A percentile compares a stretch with the other conserved stretches of the same genome.
Conservation (phyloP, 306 rosid species). For the Erythrophleum fordii region DNA sequence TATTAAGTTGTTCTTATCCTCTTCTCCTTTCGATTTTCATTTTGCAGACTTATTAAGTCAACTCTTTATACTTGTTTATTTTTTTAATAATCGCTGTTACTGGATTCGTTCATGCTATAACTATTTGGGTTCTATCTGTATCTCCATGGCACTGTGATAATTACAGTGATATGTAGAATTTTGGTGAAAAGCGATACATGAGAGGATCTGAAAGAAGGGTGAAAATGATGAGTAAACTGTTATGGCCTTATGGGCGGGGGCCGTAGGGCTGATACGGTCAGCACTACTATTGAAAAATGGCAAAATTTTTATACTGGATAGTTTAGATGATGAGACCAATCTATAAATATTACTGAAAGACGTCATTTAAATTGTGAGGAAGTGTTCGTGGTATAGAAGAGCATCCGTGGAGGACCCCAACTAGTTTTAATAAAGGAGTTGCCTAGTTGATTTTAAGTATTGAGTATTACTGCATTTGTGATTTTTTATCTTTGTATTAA, state of each 20-base stretch:
- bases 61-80: neutral
- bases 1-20: too few relatives aligned
- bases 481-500: neutral
- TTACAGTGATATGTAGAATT: neutral
- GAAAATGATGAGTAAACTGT: neutral
- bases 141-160: neutral
- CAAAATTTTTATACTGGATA: neutral
- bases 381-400: neutral
- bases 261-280: neutral
- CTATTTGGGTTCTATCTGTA: neutral
- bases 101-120: neutral
- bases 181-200: neutral
- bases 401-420: neutral
- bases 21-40: neutral
- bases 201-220: conserved; percentile 13
- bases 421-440: neutral
- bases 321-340: neutral
- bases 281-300: neutral
- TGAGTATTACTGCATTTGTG: neutral
- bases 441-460: neutral
- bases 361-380: neutral
- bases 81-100: neutral
- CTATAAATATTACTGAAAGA: neutral
- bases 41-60: neutral
- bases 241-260: neutral